Evolutionary conservation across 306 rosid species (phyloP).

Genomic region (Vicia sativa): DNA sequence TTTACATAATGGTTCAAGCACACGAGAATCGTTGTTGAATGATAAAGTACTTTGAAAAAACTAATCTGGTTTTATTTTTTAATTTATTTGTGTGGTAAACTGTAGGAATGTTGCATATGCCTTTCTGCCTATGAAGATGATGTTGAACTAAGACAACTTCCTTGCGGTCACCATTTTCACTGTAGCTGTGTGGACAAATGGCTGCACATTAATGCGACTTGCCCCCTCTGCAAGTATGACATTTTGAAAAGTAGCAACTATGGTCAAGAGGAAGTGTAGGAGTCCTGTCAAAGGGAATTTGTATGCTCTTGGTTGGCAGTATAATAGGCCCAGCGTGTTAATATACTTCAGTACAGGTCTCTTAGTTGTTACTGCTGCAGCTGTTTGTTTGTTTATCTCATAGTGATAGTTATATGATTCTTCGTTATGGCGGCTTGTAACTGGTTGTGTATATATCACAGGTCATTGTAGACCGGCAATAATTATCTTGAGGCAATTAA

Average conservation of each 20-base stretch:
- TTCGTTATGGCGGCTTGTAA: slow-evolving; percentile 21
- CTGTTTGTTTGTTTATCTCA: slow-evolving; percentile 32
- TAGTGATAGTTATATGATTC: slow-evolving; percentile 31
- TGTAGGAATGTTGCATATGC: slow-evolving; percentile 97
- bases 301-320: slow-evolving; percentile 38
- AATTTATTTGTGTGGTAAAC: slow-evolving; percentile 25
- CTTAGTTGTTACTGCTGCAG: slow-evolving; percentile 30
- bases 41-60: slow-evolving; percentile 11
- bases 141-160: slow-evolving; percentile 84
- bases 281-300: slow-evolving; percentile 33
- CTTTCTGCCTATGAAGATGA: slow-evolving; percentile 88
- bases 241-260: slow-evolving; percentile 71
- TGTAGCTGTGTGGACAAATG: slow-evolving; percentile 93
- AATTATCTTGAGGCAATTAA: slow-evolving; percentile 33
- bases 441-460: slow-evolving; percentile 42
- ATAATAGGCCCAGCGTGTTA: slow-evolving; percentile 40
- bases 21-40: slow-evolving; percentile 16
- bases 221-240: slow-evolving; percentile 97
- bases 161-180: slow-evolving; percentile 95
- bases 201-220: slow-evolving; percentile 88
- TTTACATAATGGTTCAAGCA: slow-evolving; percentile 24
- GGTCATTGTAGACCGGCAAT: slow-evolving; percentile 33
- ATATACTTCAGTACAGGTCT: slow-evolving; percentile 32
- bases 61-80: slow-evolving; percentile 8
- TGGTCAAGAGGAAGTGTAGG: slow-evolving; percentile 69